Evolutionary conservation across 164 flowering plant species (phyloP).

Genomic region (Sextonia rubra): DNA sequence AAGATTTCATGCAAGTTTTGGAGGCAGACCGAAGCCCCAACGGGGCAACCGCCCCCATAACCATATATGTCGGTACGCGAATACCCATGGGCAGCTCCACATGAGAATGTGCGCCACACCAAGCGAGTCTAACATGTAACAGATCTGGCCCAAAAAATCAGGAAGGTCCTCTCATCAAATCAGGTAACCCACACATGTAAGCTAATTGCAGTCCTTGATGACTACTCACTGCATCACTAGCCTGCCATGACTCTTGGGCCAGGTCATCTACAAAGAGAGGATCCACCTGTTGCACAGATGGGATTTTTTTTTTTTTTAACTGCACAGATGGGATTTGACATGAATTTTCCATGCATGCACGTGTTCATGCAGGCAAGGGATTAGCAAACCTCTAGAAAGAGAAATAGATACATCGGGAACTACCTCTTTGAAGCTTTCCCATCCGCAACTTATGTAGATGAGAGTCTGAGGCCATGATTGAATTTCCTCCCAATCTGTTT

Average conservation of each 20-base stretch:
- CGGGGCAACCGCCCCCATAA: too few species aligned
- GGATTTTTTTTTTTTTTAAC: too few species aligned
- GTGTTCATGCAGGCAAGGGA: not conserved
- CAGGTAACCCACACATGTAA: not conserved
- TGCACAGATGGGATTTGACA: too few species aligned
- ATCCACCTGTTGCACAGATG: not conserved
- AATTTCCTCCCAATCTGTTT: constrained; percentile 32
- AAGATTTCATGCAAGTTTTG: too few species aligned
- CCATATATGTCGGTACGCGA: too few species aligned
- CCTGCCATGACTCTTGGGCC: not conserved
- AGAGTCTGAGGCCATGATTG: constrained; percentile 65
- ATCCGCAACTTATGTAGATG: constrained; percentile 93
- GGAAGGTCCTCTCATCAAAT: not conserved
- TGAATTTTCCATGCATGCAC: too few species aligned
- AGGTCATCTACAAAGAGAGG: not conserved
- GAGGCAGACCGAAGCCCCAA: too few species aligned
- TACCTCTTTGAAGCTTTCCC: constrained; percentile 98
- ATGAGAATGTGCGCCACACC: not conserved
- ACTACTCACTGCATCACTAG: not conserved
- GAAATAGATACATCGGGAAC: not conserved
- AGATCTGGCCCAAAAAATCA: not conserved
- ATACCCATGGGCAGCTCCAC: too few species aligned
- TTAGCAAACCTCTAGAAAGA: not conserved
- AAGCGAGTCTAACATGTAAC: not conserved
- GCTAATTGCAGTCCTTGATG: not conserved